phyloP scores from a whole-genome alignment of 164 flowering plant genomes.

The Stephania japonica region DNA sequence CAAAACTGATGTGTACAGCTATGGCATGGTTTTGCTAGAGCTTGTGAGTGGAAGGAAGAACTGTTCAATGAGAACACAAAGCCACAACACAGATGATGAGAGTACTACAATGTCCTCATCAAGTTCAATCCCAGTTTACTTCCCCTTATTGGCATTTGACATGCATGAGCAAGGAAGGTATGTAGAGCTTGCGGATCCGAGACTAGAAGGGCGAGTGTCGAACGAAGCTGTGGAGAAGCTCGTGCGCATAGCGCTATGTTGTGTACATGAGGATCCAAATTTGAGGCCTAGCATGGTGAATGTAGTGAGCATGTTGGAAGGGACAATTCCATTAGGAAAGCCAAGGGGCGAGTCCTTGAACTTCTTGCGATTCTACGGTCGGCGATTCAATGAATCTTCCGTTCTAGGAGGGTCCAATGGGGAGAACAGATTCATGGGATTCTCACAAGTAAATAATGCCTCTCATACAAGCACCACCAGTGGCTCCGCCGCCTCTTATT shows the following conservation, averaged over 20 bases:
- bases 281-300: slow-evolving; percentile 67
- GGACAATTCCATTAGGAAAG: slow-evolving; percentile 32
- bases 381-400: slow-evolving; percentile 56
- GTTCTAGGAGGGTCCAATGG: slow-evolving; percentile 24
- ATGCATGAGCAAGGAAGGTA: slow-evolving; percentile 82
- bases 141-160: slow-evolving; percentile 71
- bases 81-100: slow-evolving; percentile 27
- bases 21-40: slow-evolving; percentile 88
- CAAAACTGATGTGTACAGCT: slow-evolving; percentile 90
- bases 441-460: slow-evolving; percentile 21
- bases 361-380: slow-evolving; percentile 71
- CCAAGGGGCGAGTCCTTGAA: slow-evolving; percentile 56
- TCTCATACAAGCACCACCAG: slow-evolving; percentile 17
- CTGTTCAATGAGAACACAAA: slow-evolving; percentile 31
- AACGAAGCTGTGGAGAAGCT: slow-evolving; percentile 61
- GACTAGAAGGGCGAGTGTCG: slow-evolving; percentile 58
- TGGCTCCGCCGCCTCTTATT: slow-evolving; percentile 25
- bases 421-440: slow-evolving; percentile 9
- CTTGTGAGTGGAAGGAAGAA: slow-evolving; percentile 81
- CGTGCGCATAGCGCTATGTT: slow-evolving; percentile 74
- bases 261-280: slow-evolving; percentile 82
- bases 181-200: slow-evolving; percentile 67
- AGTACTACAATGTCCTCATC: slow-evolving; percentile 31
- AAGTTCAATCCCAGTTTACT: slow-evolving; percentile 40
- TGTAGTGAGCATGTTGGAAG: slow-evolving; percentile 89